These are phyloP conservation scores for Phytophthora sp. DNA, from an alignment of 352 stramenopile species.

Conservation along the genomic window DNA sequence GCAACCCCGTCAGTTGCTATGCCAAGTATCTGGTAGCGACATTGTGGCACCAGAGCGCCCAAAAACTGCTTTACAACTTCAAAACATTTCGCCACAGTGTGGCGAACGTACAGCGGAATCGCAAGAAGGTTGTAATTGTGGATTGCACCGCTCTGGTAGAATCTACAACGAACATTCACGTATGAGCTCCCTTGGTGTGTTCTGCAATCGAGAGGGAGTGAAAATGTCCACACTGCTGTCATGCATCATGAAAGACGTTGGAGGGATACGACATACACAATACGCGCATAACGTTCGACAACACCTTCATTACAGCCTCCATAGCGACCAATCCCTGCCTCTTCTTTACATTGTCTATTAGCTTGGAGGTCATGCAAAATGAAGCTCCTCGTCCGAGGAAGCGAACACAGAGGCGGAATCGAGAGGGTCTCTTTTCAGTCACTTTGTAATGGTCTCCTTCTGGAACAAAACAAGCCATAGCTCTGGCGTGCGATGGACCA, in stretches of 20 bases:
- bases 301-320: conserved; percentile 3
- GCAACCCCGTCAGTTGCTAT: neutral
- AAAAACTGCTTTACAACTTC: neutral
- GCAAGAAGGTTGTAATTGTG: conserved; percentile 19
- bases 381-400: conserved; percentile 18
- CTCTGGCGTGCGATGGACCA: neutral
- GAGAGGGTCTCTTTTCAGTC: conserved; percentile 15
- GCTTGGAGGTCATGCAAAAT: conserved; percentile 18
- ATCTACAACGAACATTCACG: conserved; percentile 16
- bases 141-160: neutral
- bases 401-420: conserved; percentile 19
- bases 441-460: conserved; percentile 7
- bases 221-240: conserved; percentile 4
- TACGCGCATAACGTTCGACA: conserved; percentile 6
- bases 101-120: conserved; percentile 11
- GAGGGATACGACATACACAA: conserved; percentile 11
- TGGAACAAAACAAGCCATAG: neutral
- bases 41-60: neutral
- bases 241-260: neutral
- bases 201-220: conserved; percentile 1
- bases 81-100: conserved; percentile 16
- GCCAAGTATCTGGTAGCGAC: conserved; percentile 1
- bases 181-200: conserved; percentile 18
- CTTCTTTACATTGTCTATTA: conserved; percentile 7
- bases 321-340: conserved; percentile 4